These are phyloP conservation scores for Clonostachys byssicola DNA, from an alignment of 2,329 filamentous ascomycete genomes.

Conservation along the genomic window DNA sequence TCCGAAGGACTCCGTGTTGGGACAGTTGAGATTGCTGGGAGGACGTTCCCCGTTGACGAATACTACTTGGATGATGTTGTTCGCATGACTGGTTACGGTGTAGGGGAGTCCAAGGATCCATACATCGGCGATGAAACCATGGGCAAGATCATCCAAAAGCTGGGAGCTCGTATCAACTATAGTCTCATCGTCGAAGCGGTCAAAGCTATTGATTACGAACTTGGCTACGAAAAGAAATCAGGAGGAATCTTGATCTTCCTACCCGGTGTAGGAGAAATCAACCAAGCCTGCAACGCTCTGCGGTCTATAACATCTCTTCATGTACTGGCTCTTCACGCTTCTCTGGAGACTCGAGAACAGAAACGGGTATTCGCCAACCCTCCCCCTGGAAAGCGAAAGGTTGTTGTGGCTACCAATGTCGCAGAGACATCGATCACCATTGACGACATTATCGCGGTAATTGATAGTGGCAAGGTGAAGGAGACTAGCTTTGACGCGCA, in stretches of 20 bases:
- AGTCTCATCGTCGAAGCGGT: slow-evolving; percentile 78
- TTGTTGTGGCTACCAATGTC: slow-evolving; percentile 93
- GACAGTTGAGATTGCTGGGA: slow-evolving; percentile 78
- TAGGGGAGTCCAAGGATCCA: slow-evolving; percentile 39
- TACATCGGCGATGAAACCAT: slow-evolving; percentile 50
- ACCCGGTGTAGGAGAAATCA: slow-evolving; percentile 89
- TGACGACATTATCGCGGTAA: slow-evolving; percentile 92
- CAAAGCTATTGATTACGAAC: slow-evolving; percentile 72
- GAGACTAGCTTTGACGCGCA: slow-evolving; percentile 91
- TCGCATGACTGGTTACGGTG: slow-evolving; percentile 69
- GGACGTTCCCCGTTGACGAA: slow-evolving; percentile 87
- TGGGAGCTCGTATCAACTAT: slow-evolving; percentile 89
- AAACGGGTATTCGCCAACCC: slow-evolving; percentile 76
- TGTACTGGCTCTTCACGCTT: slow-evolving; percentile 86
- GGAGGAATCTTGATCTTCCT: slow-evolving; percentile 96
- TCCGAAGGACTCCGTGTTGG: slow-evolving; percentile 66
- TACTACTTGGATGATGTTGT: slow-evolving; percentile 88
- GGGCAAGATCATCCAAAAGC: slow-evolving; percentile 65
- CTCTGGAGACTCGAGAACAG: slow-evolving; percentile 83
- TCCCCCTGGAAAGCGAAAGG: slow-evolving; percentile 78
- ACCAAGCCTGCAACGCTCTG: slow-evolving; percentile 68
- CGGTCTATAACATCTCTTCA: slow-evolving; percentile 60
- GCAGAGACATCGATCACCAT: slow-evolving; percentile 99
- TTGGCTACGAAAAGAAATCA: slow-evolving; percentile 56
- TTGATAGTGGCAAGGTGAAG: slow-evolving; percentile 93